These are phyloP conservation scores for Nemania diffusa DNA, from an alignment of 2,329 filamentous ascomycete species.

Conservation along the genomic window DNA sequence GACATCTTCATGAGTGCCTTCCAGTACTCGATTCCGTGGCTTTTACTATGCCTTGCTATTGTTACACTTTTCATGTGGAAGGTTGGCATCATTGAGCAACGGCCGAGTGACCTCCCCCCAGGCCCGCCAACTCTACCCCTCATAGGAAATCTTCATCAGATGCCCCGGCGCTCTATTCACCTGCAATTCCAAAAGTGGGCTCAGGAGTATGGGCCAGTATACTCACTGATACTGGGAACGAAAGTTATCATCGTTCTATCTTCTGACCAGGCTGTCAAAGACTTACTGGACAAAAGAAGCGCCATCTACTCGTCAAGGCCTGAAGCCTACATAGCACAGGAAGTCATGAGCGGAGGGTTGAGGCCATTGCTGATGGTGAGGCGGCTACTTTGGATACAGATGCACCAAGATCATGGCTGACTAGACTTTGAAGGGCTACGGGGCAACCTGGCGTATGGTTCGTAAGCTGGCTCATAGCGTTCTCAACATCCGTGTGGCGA, in stretches of 20 bases:
- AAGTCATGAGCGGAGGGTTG: constrained; percentile 34
- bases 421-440: background rate
- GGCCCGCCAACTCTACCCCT: background rate
- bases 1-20: no score
- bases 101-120: background rate
- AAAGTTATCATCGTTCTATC: constrained; percentile 59
- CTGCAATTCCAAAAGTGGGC: constrained; percentile 8
- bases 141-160: background rate
- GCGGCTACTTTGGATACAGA: background rate
- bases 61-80: no score
- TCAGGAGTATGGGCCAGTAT: constrained; percentile 56
- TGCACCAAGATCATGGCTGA: background rate
- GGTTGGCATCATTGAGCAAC: no score
- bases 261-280: constrained; percentile 57
- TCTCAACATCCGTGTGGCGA: constrained; percentile 57
- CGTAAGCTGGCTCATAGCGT: constrained; percentile 55
- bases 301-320: constrained; percentile 60
- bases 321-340: constrained; percentile 53
- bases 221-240: constrained; percentile 61
- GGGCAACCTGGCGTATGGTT: constrained; percentile 44
- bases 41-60: no score
- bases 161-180: background rate
- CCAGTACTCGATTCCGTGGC: no score
- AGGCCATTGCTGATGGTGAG: constrained; percentile 4
- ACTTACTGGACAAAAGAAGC: constrained; percentile 61